Conservation (phyloP, 345 rosid genomes). For the Fremontodendron californicum region DNA sequence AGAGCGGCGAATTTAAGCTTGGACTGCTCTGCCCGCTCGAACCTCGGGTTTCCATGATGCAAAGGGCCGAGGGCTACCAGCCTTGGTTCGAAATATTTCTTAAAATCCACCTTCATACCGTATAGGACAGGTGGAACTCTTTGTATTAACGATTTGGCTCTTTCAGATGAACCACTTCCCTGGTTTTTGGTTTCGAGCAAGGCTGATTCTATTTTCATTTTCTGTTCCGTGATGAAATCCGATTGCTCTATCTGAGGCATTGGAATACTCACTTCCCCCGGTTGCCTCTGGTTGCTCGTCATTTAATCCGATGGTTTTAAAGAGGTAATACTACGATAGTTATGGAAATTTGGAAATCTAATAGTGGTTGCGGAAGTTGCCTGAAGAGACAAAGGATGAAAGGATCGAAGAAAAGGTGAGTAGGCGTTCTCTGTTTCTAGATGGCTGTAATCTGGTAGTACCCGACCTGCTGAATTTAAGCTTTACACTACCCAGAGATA, state of each 20-base stretch:
- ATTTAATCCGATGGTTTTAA: background rate
- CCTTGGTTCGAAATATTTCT: slow-evolving; percentile 14
- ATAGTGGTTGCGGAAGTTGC: background rate
- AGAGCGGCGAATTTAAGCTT: background rate
- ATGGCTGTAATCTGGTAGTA: background rate
- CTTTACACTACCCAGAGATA: background rate
- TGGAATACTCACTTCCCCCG: background rate
- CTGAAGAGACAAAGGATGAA: background rate
- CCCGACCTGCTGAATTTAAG: background rate
- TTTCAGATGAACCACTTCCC: background rate
- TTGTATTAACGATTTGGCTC: background rate
- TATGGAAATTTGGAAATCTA: background rate
- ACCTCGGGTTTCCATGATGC: slow-evolving; percentile 5
- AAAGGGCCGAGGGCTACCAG: slow-evolving; percentile 24
- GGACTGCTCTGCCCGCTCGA: slow-evolving; percentile 8
- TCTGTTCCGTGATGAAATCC: background rate
- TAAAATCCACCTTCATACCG: background rate
- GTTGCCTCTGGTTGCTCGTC: background rate
- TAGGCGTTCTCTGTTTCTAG: background rate
- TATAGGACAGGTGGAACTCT: background rate
- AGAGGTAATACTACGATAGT: background rate
- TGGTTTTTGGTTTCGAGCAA: background rate
- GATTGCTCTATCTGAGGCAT: background rate
- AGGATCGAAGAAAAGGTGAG: background rate
- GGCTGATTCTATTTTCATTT: background rate